phyloP scores from a whole-genome alignment of 371 early-diverging fungal genomes.

The Lichtheimia ornata region DNA sequence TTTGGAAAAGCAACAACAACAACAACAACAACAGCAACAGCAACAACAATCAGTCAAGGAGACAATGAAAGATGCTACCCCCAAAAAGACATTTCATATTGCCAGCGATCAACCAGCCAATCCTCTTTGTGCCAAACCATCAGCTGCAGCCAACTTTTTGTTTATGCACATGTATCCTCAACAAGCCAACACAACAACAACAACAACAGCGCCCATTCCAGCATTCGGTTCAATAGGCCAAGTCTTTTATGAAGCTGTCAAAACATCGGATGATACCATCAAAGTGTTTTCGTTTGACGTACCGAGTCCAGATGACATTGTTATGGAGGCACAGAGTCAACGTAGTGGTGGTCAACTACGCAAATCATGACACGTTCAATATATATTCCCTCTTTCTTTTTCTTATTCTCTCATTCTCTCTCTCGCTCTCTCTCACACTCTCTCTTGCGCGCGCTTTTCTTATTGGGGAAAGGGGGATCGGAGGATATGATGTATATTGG shows the following conservation, averaged over 20 bases:
- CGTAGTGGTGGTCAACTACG: conserved; percentile 25
- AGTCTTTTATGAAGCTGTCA: conserved; percentile 28
- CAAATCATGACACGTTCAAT: conserved; percentile 15
- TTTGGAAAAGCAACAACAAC: neutral
- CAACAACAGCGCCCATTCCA: conserved; percentile 4
- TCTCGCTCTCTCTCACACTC: conserved; percentile 3
- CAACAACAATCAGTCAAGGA: too few relatives aligned
- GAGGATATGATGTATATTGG: too few relatives aligned
- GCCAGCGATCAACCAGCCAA: neutral
- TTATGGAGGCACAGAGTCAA: conserved; percentile 62
- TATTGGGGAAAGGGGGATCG: neutral
- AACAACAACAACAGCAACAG: too few relatives aligned
- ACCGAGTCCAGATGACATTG: conserved; percentile 87
- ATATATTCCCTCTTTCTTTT: conserved; percentile 7
- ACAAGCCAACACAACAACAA: too few relatives aligned
- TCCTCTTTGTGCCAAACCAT: conserved; percentile 48
- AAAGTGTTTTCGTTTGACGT: conserved; percentile 67
- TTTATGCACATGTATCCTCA: conserved; percentile 20
- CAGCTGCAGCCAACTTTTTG: conserved; percentile 47
- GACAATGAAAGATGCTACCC: neutral
- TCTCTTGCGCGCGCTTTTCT: neutral
- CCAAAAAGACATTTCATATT: neutral
- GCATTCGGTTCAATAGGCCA: conserved; percentile 13
- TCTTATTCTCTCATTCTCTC: conserved; percentile 5
- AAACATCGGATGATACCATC: conserved; percentile 23